Evolutionary conservation across 2,329 filamentous ascomycete genomes (phyloP).

Genomic region (Pseudocercospora eumusae): DNA sequence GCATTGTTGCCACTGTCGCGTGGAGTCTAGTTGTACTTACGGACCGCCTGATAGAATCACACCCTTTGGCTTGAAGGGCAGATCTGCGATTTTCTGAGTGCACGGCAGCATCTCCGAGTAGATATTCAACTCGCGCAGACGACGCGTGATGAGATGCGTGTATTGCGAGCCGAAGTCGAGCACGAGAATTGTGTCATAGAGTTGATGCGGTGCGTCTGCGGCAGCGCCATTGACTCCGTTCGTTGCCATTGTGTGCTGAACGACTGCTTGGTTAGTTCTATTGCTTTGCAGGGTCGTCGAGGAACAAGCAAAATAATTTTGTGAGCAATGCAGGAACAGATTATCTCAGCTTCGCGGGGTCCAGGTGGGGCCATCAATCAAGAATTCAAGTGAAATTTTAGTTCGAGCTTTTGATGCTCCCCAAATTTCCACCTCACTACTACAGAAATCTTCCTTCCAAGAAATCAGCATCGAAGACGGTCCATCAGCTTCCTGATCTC

Average conservation of each 20-base stretch:
- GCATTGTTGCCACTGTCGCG: neutral
- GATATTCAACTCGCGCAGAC: constrained; percentile 75
- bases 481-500: neutral
- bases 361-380: neutral
- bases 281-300: neutral
- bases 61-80: constrained; percentile 78
- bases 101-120: constrained; percentile 89
- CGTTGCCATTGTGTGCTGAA: constrained; percentile 30
- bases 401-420: neutral
- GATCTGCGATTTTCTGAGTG: constrained; percentile 75
- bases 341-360: neutral
- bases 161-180: constrained; percentile 74
- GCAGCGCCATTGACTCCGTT: constrained; percentile 36
- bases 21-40: neutral
- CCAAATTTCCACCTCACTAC: neutral
- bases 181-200: constrained; percentile 68
- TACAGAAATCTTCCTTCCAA: neutral
- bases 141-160: constrained; percentile 72
- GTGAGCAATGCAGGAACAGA: neutral
- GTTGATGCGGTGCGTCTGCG: constrained; percentile 48
- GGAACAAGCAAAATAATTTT: neutral
- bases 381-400: neutral
- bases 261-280: constrained; percentile 1
- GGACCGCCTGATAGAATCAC: constrained; percentile 75
- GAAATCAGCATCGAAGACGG: neutral